A percentile compares a stretch with the other conserved stretches of the same genome.
These are phyloP conservation scores for Pittosporum tobira DNA, from an alignment of 129 eudicot genomes.

Conservation along the genomic window DNA sequence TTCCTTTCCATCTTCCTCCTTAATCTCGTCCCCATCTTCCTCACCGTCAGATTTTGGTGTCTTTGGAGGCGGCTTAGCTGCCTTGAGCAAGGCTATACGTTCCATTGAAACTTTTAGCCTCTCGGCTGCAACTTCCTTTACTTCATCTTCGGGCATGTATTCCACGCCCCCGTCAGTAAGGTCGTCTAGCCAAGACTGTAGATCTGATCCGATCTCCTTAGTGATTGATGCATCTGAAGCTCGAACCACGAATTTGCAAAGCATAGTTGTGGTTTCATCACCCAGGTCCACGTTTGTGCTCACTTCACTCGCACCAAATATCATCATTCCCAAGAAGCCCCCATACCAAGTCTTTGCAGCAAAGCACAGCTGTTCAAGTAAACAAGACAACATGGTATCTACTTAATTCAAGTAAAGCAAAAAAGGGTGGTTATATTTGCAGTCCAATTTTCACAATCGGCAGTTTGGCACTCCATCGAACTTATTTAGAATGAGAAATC, in stretches of 20 bases:
- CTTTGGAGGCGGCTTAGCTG: conserved; percentile 78
- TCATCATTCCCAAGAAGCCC: conserved; percentile 93
- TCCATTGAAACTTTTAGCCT: conserved; percentile 71
- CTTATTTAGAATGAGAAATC: too few relatives aligned
- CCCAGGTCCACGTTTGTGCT: conserved; percentile 95
- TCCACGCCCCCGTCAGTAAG: conserved; percentile 91
- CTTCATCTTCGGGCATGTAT: conserved; percentile 95
- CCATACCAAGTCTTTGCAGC: conserved; percentile 99
- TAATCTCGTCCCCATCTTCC: conserved; percentile 27
- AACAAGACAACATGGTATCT: not conserved
- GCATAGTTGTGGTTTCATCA: conserved; percentile 91
- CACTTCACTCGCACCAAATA: conserved; percentile 93
- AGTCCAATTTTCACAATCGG: too few relatives aligned
- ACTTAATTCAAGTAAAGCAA: too few relatives aligned
- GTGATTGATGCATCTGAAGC: conserved; percentile 91
- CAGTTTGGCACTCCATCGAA: too few relatives aligned
- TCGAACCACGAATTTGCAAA: conserved; percentile 89
- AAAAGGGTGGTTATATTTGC: too few relatives aligned
- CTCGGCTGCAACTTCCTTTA: conserved; percentile 80
- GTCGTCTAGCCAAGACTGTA: conserved; percentile 86
- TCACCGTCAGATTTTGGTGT: conserved; percentile 50
- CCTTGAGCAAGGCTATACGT: conserved; percentile 76
- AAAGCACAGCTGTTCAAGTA: conserved; percentile 58
- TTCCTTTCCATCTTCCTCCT: conserved; percentile 24
- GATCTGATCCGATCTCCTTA: conserved; percentile 78